Evolutionary conservation across 805 yeast genomes (phyloP), one percentile per base, ranked within the genome.

Genomic region (Teunomyces tritomae): DNA sequence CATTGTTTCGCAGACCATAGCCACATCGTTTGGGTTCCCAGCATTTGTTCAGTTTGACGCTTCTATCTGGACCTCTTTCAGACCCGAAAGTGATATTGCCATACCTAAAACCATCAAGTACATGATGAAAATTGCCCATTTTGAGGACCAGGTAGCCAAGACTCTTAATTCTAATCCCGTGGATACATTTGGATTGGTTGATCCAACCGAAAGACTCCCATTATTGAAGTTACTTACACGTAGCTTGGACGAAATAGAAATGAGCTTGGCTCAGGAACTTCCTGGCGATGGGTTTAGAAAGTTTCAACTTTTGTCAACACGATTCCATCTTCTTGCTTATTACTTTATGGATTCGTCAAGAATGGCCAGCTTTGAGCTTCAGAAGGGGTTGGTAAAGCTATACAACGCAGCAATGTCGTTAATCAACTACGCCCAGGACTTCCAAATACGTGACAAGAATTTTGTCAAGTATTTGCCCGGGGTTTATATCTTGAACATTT

Each of bases 1-100:
- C 61, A 79, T 88, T 17, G 96, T 88, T 0, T 86, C 96, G 2
- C 98, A 94, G 65, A 80, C 85, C 2, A 84, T 94, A 51, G 96
- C 96, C 3, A 83, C 96, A 2, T 85, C 96, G 8, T 89, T 90
- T 68, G 99, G 99, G 14, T 91, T 87, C 60, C 99, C 98, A 0
- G 89, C 96, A 0, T 90, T 89, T 65, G 91, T 88, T 3, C 88
- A 85, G 49, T 87, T 90, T 59, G 96, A 89, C 62, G 77, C 85
- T 24, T 76, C 89, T 0, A 79, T 85, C 2, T 67, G 83, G 58
- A 74, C 74, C 5, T 74, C 83, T 3, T 77, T 79, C 55, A 66
- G 78, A 39, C 74, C 79, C 8, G 32, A 41, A 4, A 24, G 32
- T 10, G 35, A 32, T 11, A 42, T 48, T 33, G 41, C 27, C 45